Evolutionary conservation across 495 filamentous ascomycete genomes (phyloP), one percentile per base, ranked within the genome.

Genomic region (Glonium stellatum): DNA sequence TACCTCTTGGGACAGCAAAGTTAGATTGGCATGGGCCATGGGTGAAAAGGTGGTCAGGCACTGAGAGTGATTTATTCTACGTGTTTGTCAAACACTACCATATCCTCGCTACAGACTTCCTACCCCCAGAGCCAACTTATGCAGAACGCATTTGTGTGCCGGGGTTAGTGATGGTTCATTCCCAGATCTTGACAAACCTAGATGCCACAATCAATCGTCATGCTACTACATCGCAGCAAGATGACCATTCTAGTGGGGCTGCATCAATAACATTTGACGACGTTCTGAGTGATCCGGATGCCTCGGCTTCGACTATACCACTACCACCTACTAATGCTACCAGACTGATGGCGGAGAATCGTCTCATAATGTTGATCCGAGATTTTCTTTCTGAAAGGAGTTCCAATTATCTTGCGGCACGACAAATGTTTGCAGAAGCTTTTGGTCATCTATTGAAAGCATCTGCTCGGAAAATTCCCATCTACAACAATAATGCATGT

Each of bases 71-170:
- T 73, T 75, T 98, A 48, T 89, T 97, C 67, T 97, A 88, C 75
- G 85, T 96, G 15, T 98, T 98, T 72, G 83, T 86, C 72, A 97
- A 96, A 74, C 85, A 93, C 69, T 93, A 88, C 62, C 87, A 95
- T 69, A 84, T 92, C 48, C 75, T 98, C 6, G 81, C 87, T 41
- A 84, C 86, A 25, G 89, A 95, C 59, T 92, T 91, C 67, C 75
- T 96, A 50, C 88, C 89, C 0, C 61, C 78, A 0, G 82, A 85
- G 9, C 73, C 80, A 8, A 83, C 85, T 61, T 85, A 85, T 70
- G 78, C 82, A 31, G 84, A 85, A 49, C 76, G 77, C 12, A 70
- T 83, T 41, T 75, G 81, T 62, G 85, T 87, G 1, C 93, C 93
- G 44, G 93, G 86, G 0, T 83, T 96, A 68, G 78, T 92, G 11